A percentile compares a stretch with the other conserved stretches of the same genome.
Evolutionary conservation across 2,329 filamentous ascomycete species (phyloP).

Genomic region (Kalmusia sp.): DNA sequence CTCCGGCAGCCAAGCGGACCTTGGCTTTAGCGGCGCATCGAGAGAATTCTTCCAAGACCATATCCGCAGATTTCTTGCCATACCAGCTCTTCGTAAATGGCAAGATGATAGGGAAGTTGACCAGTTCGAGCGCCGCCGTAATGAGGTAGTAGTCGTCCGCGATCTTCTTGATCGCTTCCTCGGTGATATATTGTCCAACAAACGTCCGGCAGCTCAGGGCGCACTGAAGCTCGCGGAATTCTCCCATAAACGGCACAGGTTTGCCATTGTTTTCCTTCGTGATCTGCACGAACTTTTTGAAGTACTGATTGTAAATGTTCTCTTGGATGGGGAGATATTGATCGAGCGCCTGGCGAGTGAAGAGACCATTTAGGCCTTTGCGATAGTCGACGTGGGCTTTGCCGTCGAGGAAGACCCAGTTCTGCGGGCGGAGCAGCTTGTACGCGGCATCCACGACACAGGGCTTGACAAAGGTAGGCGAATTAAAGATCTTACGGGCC

Average conservation of each 20-base stretch:
- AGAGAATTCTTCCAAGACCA: conserved; percentile 87
- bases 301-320: conserved; percentile 88
- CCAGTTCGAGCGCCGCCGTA: conserved; percentile 91
- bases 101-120: conserved; percentile 87
- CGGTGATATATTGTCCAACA: conserved; percentile 91
- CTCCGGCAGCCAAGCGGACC: conserved; percentile 87
- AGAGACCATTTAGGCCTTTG: conserved; percentile 92
- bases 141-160: conserved; percentile 97
- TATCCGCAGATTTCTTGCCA: conserved; percentile 92
- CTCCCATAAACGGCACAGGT: conserved; percentile 85
- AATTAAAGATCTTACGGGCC: conserved; percentile 96
- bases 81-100: conserved; percentile 97
- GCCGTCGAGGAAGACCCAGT: conserved; percentile 98
- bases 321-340: conserved; percentile 91
- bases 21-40: conserved; percentile 94
- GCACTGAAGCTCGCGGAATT: conserved; percentile 94
- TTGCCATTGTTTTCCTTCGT: conserved; percentile 73
- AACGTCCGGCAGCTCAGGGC: conserved; percentile 97
- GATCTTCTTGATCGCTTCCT: conserved; percentile 90
- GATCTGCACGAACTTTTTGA: conserved; percentile 76
- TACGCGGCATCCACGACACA: conserved; percentile 94
- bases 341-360: conserved; percentile 88
- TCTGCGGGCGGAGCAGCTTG: conserved; percentile 89
- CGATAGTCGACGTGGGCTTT: conserved; percentile 96
- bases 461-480: conserved; percentile 88